Conservation (phyloP, 179 eudicot genomes). For the Heliamphora ciliata region DNA sequence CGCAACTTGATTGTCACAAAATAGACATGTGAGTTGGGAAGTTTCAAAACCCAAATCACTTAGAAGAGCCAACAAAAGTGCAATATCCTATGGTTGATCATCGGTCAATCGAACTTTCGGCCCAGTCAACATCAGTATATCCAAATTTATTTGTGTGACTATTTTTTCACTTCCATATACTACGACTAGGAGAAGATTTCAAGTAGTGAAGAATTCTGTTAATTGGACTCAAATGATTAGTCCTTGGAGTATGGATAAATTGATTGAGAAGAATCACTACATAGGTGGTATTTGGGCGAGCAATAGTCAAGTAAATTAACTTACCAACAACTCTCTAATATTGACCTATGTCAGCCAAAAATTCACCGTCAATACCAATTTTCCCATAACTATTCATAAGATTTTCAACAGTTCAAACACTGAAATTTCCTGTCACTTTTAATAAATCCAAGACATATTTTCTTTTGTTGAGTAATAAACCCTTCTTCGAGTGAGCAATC, state of each 20-base stretch:
- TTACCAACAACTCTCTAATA: neutral
- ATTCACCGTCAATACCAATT: neutral
- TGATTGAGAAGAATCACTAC: neutral
- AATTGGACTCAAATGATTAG: neutral
- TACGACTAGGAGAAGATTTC: neutral
- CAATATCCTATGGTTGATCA: neutral
- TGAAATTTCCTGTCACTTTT: neutral
- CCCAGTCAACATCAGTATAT: conserved; percentile 1
- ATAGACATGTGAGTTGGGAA: neutral
- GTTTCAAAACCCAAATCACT: neutral
- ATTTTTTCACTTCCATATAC: neutral
- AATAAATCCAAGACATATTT: neutral
- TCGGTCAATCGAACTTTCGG: neutral
- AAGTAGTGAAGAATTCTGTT: conserved; percentile 1
- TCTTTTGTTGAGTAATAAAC: neutral
- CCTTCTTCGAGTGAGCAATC: neutral
- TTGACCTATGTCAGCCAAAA: neutral
- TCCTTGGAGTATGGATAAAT: neutral
- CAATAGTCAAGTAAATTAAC: neutral
- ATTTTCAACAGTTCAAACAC: neutral
- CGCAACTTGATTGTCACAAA: no score
- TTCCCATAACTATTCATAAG: neutral
- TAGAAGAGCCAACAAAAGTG: conserved; percentile 3
- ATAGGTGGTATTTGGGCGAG: neutral
- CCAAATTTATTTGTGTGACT: neutral